A percentile compares a stretch with the other conserved stretches of the same genome.
Conservation (phyloP, 1,139 yeast genomes). For the Pichia sp. region DNA sequence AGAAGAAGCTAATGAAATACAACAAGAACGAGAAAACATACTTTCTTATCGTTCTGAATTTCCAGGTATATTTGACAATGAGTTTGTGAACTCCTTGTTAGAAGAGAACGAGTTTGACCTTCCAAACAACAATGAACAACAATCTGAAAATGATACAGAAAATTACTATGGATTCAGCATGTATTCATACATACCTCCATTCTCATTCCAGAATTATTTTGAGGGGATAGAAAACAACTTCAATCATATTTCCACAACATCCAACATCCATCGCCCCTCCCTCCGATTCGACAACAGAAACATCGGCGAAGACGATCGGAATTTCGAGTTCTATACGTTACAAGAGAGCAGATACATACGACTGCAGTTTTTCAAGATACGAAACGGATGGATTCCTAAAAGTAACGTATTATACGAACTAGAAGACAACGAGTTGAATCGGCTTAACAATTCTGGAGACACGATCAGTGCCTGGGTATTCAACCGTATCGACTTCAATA, state of each 20-base stretch:
- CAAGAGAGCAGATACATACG: background rate
- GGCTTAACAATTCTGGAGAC: background rate
- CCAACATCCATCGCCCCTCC: no score
- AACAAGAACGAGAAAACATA: background rate
- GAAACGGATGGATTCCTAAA: no score
- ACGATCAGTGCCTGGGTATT: background rate
- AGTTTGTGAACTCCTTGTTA: background rate
- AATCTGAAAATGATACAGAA: background rate
- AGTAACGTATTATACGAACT: background rate
- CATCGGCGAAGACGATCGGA: no score
- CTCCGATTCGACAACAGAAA: no score
- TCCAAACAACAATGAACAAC: no score
- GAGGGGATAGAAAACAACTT: background rate
- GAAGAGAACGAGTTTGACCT: background rate
- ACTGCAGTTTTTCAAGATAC: no score
- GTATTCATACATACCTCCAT: no score
- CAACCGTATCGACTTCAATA: background rate
- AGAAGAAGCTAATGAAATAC: background rate
- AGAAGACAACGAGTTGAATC: constrained; percentile 1
- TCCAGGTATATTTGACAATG: constrained; percentile 1
- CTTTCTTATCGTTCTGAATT: background rate
- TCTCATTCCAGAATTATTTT: no score
- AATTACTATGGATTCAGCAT: no score
- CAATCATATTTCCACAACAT: background rate
- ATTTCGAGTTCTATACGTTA: background rate